phyloP scores from a whole-genome alignment of 2,329 filamentous ascomycete genomes.

The Periconia digitata region DNA sequence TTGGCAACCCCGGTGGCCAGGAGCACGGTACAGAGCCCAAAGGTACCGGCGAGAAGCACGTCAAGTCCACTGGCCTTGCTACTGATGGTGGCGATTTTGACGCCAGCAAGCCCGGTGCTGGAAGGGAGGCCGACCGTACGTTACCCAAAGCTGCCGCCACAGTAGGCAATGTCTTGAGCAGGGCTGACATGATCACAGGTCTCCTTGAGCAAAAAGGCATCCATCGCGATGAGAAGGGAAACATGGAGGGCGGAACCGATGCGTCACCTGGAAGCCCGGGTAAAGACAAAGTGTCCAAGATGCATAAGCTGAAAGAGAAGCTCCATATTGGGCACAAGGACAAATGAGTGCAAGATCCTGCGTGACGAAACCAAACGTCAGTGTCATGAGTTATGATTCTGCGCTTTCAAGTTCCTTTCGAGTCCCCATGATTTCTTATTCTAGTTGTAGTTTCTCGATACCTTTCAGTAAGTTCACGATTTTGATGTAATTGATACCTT shows the following conservation, averaged over 20 bases:
- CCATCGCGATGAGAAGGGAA: slow-evolving; percentile 29
- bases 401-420: too few relatives aligned
- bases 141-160: slow-evolving; percentile 24
- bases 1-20: slow-evolving; percentile 21
- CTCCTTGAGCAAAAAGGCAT: slow-evolving; percentile 58
- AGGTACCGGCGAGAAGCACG: slow-evolving; percentile 58
- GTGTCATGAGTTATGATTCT: neutral
- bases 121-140: slow-evolving; percentile 61
- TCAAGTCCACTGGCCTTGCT: slow-evolving; percentile 60
- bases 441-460: neutral
- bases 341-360: neutral
- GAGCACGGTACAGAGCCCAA: slow-evolving; percentile 26
- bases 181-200: slow-evolving; percentile 47
- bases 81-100: slow-evolving; percentile 71
- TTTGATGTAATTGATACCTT: too few relatives aligned
- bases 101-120: slow-evolving; percentile 58
- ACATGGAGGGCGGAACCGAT: slow-evolving; percentile 18
- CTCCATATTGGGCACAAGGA: slow-evolving; percentile 54
- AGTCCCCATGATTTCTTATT: neutral
- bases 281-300: slow-evolving; percentile 55
- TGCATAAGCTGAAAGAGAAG: slow-evolving; percentile 70
- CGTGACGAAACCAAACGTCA: neutral
- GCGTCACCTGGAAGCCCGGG: slow-evolving; percentile 17
- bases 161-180: slow-evolving; percentile 18
- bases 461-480: too few relatives aligned